These are phyloP conservation scores for Chlamydomonas sp. DNA, from an alignment of 139 green algal species.

Conservation along the genomic window DNA sequence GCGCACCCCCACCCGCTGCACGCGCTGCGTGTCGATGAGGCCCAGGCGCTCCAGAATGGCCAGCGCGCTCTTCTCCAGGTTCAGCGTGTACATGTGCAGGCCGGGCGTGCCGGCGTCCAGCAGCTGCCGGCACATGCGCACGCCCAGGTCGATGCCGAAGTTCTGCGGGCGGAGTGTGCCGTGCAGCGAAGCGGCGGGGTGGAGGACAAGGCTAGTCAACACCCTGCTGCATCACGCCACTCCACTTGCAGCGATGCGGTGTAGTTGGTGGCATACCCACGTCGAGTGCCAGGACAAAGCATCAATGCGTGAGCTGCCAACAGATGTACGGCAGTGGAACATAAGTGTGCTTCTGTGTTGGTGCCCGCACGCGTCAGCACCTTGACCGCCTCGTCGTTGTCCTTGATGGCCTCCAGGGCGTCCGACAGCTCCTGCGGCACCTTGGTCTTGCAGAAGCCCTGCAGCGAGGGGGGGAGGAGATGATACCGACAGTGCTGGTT, in stretches of 20 bases:
- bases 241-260: too few species aligned
- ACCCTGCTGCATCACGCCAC: too few species aligned
- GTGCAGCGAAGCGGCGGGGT: neutral
- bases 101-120: constrained; percentile 80
- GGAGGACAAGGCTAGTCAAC: neutral
- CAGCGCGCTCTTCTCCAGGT: constrained; percentile 84
- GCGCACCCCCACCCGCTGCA: neutral
- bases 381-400: constrained; percentile 94
- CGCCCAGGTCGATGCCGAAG: constrained; percentile 91
- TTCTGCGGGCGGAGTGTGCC: constrained; percentile 48
- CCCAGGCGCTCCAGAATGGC: constrained; percentile 86
- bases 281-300: too few species aligned
- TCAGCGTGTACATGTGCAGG: constrained; percentile 98
- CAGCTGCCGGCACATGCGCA: constrained; percentile 90
- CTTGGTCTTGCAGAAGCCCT: constrained; percentile 42
- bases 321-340: too few species aligned
- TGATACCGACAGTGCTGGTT: too few species aligned
- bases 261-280: too few species aligned
- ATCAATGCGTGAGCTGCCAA: too few species aligned
- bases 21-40: constrained; percentile 63
- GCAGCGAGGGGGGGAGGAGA: too few species aligned
- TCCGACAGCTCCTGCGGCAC: constrained; percentile 32
- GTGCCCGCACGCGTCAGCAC: constrained; percentile 1
- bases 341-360: neutral
- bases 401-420: constrained; percentile 92